Conservation (phyloP, 1,284 basidiomycete genomes). For the Pterulicium gracile region DNA sequence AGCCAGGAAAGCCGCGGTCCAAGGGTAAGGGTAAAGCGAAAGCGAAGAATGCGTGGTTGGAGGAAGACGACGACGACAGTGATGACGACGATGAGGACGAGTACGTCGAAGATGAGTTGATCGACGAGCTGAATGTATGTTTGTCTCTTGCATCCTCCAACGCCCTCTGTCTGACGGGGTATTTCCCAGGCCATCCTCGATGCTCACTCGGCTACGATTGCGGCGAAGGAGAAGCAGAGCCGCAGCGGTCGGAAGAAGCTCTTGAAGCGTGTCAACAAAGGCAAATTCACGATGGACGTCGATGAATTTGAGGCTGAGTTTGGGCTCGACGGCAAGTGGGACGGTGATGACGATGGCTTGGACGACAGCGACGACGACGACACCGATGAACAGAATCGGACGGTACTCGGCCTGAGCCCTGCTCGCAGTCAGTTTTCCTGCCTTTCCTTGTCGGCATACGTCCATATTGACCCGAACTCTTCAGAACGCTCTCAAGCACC, state of each 20-base stretch:
- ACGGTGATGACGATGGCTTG: too few relatives aligned
- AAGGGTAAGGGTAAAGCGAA: slow-evolving; percentile 17
- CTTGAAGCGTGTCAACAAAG: slow-evolving; percentile 55
- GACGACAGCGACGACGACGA: too few relatives aligned
- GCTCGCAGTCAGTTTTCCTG: slow-evolving; percentile 21
- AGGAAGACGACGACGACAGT: slow-evolving; percentile 34
- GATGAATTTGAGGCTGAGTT: slow-evolving; percentile 25
- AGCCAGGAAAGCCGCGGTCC: slow-evolving; percentile 8
- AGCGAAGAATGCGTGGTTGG: slow-evolving; percentile 14
- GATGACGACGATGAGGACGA: slow-evolving; percentile 23
- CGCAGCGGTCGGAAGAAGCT: slow-evolving; percentile 34
- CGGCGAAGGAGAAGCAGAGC: slow-evolving; percentile 28
- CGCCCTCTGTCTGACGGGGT: background rate
- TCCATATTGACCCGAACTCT: slow-evolving; percentile 30
- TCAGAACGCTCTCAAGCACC: background rate
- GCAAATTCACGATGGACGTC: slow-evolving; percentile 35
- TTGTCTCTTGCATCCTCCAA: slow-evolving; percentile 1
- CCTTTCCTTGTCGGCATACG: slow-evolving; percentile 12
- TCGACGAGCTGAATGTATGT: slow-evolving; percentile 51
- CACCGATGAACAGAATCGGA: background rate
- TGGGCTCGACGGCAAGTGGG: too few relatives aligned
- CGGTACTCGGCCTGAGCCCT: slow-evolving; percentile 11
- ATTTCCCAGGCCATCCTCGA: slow-evolving; percentile 32
- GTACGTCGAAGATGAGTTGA: slow-evolving; percentile 47
- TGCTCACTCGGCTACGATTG: slow-evolving; percentile 18